A percentile compares a stretch with the other conserved stretches of the same genome.
These are phyloP conservation scores for Pseudopyrenochaeta lycopersici DNA, from an alignment of 2,329 filamentous ascomycete species.

Conservation along the genomic window DNA sequence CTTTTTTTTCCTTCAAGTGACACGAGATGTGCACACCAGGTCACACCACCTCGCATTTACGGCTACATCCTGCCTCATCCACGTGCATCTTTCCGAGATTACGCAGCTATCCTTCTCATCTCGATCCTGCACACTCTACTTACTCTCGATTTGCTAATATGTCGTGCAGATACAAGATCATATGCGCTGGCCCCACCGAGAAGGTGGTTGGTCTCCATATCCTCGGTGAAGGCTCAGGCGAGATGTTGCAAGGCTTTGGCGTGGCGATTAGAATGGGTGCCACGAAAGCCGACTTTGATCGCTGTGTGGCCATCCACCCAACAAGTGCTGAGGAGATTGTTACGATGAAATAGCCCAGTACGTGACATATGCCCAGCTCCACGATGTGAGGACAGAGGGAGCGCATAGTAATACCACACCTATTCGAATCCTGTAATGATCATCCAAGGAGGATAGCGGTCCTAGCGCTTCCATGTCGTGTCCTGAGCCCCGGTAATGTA, in stretches of 20 bases:
- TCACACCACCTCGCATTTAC: neutral
- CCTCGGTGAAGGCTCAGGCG: constrained; percentile 73
- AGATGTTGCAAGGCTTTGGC: constrained; percentile 69
- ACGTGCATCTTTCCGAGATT: neutral
- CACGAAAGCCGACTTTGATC: constrained; percentile 23
- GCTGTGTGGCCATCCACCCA: constrained; percentile 23
- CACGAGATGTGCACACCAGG: neutral
- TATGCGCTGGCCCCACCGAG: constrained; percentile 76
- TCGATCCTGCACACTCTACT: neutral
- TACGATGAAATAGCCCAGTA: neutral
- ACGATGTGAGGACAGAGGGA: too few relatives aligned
- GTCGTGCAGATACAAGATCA: constrained; percentile 71
- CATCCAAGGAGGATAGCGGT: too few relatives aligned
- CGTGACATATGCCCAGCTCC: too few relatives aligned
- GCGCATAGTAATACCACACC: too few relatives aligned
- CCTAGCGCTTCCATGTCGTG: too few relatives aligned
- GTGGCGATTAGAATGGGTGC: constrained; percentile 70
- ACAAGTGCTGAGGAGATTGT: constrained; percentile 1
- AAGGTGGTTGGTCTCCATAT: constrained; percentile 84
- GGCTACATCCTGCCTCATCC: neutral
- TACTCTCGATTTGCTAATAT: neutral
- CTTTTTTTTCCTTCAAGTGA: neutral
- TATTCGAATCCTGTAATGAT: too few relatives aligned
- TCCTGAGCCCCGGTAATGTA: too few relatives aligned
- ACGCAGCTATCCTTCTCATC: too few relatives aligned